phyloP scores from a whole-genome alignment of 306 rosid genomes.

The Erythrophleum fordii region DNA sequence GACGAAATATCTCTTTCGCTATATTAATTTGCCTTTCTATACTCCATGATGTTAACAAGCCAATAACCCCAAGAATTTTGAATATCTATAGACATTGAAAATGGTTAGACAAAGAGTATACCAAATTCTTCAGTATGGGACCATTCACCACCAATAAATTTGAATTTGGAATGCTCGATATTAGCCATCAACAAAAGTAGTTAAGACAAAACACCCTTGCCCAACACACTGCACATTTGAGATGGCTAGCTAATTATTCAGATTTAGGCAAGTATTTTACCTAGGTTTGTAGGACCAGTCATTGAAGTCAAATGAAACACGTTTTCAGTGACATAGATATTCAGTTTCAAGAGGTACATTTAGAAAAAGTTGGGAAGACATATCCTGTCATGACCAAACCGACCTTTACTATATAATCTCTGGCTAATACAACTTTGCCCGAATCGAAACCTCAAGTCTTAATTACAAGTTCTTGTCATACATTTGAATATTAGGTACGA shows the following conservation, averaged over 20 bases:
- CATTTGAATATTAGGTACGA: too few relatives aligned
- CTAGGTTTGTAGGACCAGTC: neutral
- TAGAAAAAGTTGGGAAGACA: neutral
- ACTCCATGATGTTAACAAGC: too few relatives aligned
- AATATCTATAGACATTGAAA: neutral
- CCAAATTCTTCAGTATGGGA: neutral
- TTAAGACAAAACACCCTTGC: too few relatives aligned
- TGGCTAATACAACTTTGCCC: too few relatives aligned
- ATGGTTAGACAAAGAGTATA: neutral
- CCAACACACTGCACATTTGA: too few relatives aligned
- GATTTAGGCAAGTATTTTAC: neutral
- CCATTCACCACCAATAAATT: neutral
- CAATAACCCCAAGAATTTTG: neutral
- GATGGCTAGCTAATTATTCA: neutral
- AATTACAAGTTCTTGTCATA: too few relatives aligned
- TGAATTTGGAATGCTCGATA: neutral
- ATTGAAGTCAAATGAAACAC: neutral
- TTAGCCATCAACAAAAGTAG: neutral
- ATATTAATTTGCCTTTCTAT: too few relatives aligned
- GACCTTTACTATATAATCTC: neutral
- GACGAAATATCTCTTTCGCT: neutral
- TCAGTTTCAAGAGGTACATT: neutral
- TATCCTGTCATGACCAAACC: neutral
- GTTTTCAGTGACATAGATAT: too few relatives aligned
- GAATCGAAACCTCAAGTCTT: too few relatives aligned